Conservation (phyloP, 345 rosid genomes). For the Durio zibethinus region DNA sequence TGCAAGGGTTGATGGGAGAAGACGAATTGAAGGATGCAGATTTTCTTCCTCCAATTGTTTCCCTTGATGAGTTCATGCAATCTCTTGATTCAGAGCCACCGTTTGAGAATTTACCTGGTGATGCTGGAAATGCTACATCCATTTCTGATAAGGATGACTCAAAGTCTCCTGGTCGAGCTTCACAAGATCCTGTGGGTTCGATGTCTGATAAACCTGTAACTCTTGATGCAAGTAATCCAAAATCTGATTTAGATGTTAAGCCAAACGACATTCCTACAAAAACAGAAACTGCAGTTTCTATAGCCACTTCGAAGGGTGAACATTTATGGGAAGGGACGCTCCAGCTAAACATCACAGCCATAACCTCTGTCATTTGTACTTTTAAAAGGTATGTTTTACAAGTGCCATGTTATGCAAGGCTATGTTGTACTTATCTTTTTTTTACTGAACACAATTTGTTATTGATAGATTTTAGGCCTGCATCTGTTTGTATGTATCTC, state of each 20-base stretch:
- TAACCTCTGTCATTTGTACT: constrained; percentile 50
- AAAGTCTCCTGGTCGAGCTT: constrained; percentile 38
- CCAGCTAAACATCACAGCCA: constrained; percentile 52
- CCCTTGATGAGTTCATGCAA: constrained; percentile 89
- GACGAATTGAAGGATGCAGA: constrained; percentile 73
- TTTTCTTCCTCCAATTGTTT: constrained; percentile 87
- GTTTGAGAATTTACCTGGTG: constrained; percentile 55
- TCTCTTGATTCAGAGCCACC: constrained; percentile 90
- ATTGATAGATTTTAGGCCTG: not conserved
- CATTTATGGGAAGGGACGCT: constrained; percentile 76
- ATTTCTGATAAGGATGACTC: constrained; percentile 40
- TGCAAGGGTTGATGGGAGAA: constrained; percentile 71
- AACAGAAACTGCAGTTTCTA: constrained; percentile 20
- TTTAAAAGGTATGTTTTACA: constrained; percentile 62
- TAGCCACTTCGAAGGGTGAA: constrained; percentile 38
- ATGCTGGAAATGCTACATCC: constrained; percentile 34
- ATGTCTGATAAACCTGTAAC: constrained; percentile 29
- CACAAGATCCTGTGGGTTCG: constrained; percentile 26
- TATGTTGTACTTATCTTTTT: not conserved
- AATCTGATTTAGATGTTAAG: constrained; percentile 25
- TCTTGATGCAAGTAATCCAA: constrained; percentile 17
- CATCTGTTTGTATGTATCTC: not conserved
- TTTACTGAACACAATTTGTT: not conserved
- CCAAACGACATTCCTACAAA: constrained; percentile 22
- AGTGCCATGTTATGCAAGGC: not conserved